Base-by-base conservation (phyloP, 2,329 filamentous ascomycete species). In the Alternaria sp. region DNA sequence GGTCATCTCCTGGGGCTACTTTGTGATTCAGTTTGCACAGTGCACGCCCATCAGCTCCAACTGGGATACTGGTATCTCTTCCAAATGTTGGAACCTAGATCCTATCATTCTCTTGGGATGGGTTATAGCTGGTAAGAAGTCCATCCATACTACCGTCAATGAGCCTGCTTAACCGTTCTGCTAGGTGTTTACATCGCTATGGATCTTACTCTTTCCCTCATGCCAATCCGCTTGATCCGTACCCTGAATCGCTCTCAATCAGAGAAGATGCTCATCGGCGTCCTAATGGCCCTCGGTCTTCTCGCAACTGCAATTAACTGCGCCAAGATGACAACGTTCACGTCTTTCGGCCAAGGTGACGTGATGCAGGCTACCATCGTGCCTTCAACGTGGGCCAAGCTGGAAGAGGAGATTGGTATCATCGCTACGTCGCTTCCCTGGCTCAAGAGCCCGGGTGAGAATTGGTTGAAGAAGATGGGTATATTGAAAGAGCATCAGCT, bases 381-480 rank as follows among this genome's bases (percentile, higher is more conserved):
- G 43, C 68, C 71, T 14, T 73, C 70, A 9, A 56, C 69, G 36
- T 68, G 62, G 57, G 66, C 71, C 20, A 75, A 72, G 46, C 40
- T 74, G 1, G 73, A 75, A 60, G 70, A 75, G 36, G 45, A 67
- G 4, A 65, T 71, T 12, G 70, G 71, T 16, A 74, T 74, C n/a
- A 73, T 75, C 46, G 73, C 69, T 22, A 60, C 64, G 11, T 73
- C 68, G 28, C 45, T 73, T 18, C 67, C 73, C 5, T 68, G 65
- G 44, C 50, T 75, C 20, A 75, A 74, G 57, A 55, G 60, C 8
- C 65, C 71, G 0, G 60, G 49, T 1, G 65, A 75, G 57, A 62
- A 54, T 3, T n/a, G 63, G 11, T 38, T 75, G 53, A 69, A 65
- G 53, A 67, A 60, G 36, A 34, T 67, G 14, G 70, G 71, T 5